Conservation (phyloP, 2,329 filamentous ascomycete genomes). For the Sporothrix globosa region DNA sequence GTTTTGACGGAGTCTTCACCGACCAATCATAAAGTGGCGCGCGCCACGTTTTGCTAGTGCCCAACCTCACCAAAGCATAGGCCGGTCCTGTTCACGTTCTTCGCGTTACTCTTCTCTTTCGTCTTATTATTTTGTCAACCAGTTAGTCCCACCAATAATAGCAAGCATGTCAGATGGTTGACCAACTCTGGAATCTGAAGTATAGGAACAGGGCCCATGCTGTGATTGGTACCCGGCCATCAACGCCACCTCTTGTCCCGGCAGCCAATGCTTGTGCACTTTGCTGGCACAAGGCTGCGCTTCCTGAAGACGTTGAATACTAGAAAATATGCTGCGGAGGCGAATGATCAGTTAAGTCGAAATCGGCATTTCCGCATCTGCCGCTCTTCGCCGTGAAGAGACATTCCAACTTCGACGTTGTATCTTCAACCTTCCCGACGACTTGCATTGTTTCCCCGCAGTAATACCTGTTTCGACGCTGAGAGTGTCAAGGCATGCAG, state of each 20-base stretch:
- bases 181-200: neutral
- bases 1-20: neutral
- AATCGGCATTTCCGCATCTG: neutral
- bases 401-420: too few species aligned
- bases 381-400: neutral
- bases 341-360: too few species aligned
- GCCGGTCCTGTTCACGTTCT: neutral
- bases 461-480: neutral
- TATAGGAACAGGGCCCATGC: neutral
- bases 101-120: neutral
- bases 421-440: neutral
- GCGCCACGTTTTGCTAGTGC: constrained; percentile 10
- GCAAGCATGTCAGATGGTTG: neutral
- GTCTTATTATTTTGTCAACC: neutral
- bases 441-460: too few species aligned
- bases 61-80: neutral
- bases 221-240: constrained; percentile 1
- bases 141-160: neutral
- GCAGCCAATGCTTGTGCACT: neutral
- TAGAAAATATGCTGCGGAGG: too few species aligned
- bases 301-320: too few species aligned
- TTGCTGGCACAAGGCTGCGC: constrained; percentile 11
- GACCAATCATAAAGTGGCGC: constrained; percentile 22
- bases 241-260: neutral
- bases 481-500: neutral